Base-by-base conservation (phyloP, 805 yeast species). In the Metschnikowia proteae region DNA sequence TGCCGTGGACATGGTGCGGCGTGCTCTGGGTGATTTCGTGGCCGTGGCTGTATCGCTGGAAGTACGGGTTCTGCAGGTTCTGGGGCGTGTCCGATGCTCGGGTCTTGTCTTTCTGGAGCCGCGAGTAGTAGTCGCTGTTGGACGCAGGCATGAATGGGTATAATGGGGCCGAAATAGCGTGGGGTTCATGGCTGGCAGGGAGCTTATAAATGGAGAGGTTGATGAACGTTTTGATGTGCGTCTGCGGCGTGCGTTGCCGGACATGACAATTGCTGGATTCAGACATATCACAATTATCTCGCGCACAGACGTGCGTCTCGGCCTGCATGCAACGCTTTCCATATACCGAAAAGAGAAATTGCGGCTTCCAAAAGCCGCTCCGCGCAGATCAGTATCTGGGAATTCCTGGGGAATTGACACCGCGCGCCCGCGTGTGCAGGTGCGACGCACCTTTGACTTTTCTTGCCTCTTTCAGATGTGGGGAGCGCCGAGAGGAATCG, bases 121-220 rank as follows among this genome's bases (percentile, higher is more conserved):
- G 42, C 3, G 39, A 34, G 45, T 52, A 52, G 47, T 50, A 52
- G 38, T 47, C 53, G 46, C 37, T 47, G 33, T 52, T 52, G 23
- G 55, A 52, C 22, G 47, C 42, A 13, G 42, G 47, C 46, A 40
- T 40, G 29, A 9, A 7, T 28, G 33, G 43, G 43, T 39, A 39
- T 39, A 30, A 22, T n/a, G 23, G 2, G 32, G n/a, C 32, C 10
- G 5, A 6, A 5, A 2, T 7, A 31, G 22, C 10, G 10, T 11
- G 26, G 22, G 25, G 26, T 30, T 11, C 7, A 25, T 6, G 11
- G 7, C 23, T 22, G 35, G 35, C 11, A 22, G 9, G 6, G 4
- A 23, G 11, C n/a, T 7, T 40, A 40, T 40, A 40, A 29, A 40
- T n/a, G 36, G 10, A 40, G 22, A 13, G 32, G 23, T 22, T 28